phyloP scores from a whole-genome alignment of 495 filamentous ascomycete genomes.

The Penicillium bovifimosum region DNA sequence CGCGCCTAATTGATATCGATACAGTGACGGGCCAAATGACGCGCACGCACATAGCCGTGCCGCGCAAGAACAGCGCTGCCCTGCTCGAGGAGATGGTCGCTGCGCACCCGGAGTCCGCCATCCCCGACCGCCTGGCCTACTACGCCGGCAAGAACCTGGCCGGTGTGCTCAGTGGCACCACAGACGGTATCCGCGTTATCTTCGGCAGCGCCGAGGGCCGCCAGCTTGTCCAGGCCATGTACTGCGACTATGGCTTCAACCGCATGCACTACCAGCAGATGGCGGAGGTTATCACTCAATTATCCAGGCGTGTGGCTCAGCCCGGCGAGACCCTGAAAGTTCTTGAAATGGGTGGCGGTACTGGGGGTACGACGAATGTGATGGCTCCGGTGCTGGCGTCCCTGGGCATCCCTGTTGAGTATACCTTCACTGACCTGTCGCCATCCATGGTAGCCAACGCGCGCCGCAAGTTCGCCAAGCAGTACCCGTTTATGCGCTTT shows the following conservation, averaged over 20 bases:
- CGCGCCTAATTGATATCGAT: background rate
- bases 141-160: background rate
- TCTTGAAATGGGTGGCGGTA: slow-evolving; percentile 43
- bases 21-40: background rate
- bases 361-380: slow-evolving; percentile 40
- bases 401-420: no score
- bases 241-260: no score
- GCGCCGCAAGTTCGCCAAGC: no score
- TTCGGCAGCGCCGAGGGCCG: no score
- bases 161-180: background rate
- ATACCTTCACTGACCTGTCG: no score
- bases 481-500: no score
- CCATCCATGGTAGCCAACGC: no score
- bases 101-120: background rate
- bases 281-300: no score
- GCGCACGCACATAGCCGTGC: background rate
- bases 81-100: background rate
- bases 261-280: no score
- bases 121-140: background rate
- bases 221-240: no score
- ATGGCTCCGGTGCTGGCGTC: no score
- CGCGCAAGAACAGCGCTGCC: background rate
- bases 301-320: no score
- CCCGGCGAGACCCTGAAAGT: slow-evolving; percentile 25
- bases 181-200: background rate